phyloP scores from a whole-genome alignment of 768 basidiomycete genomes.

The Leccinum boreale region DNA sequence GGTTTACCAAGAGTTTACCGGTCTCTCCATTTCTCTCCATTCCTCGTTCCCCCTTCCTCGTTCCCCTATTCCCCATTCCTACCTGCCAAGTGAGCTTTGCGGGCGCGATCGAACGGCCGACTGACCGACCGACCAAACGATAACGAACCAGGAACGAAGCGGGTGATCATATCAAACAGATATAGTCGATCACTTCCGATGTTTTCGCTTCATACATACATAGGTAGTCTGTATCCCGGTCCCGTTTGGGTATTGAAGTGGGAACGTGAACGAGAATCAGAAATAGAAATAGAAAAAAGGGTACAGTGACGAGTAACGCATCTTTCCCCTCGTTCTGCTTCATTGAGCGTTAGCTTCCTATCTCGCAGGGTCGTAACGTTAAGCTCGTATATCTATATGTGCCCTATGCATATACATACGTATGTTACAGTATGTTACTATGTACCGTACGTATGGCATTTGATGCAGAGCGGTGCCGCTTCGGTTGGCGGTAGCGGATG shows the following conservation, averaged over 20 bases:
- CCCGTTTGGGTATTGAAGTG: not conserved
- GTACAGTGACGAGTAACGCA: not conserved
- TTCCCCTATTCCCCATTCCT: not conserved
- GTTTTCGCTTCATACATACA: not conserved
- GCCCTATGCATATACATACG: not conserved
- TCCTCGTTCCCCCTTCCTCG: not conserved
- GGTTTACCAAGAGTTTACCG: not conserved
- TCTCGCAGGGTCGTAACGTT: not conserved
- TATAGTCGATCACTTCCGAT: not conserved
- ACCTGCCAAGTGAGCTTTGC: not conserved
- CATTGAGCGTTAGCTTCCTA: not conserved
- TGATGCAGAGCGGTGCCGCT: not conserved
- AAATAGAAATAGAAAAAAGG: not conserved
- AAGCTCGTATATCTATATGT: not conserved
- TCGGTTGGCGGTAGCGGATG: not conserved
- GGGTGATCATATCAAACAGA: not conserved
- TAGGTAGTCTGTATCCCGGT: not conserved
- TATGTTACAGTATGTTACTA: not conserved
- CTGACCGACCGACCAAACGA: not conserved
- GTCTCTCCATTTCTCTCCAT: not conserved
- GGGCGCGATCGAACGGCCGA: not conserved
- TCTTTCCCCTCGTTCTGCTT: not conserved
- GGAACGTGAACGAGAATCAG: not conserved
- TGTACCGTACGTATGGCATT: not conserved
- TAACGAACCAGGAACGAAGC: not conserved